Evolutionary conservation across 495 filamentous ascomycete species (phyloP).

Genomic region (Usnea hakonensis): DNA sequence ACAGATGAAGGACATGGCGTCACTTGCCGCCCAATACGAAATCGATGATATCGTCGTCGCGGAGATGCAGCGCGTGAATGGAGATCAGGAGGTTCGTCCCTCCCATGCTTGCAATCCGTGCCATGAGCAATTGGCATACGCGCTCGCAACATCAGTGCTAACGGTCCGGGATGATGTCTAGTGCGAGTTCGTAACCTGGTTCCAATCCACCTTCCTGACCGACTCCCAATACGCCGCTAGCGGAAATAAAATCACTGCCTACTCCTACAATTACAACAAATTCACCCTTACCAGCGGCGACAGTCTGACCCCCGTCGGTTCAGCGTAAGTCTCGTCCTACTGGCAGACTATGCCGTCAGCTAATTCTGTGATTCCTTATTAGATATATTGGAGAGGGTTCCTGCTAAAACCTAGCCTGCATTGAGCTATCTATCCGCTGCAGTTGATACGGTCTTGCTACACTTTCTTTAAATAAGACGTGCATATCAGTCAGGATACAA

Average conservation of each 20-base stretch:
- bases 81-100: background rate
- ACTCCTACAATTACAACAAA: background rate
- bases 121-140: background rate
- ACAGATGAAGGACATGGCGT: background rate
- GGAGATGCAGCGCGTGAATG: slow-evolving; percentile 1
- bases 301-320: background rate
- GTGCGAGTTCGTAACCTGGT: background rate
- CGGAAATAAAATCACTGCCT: background rate
- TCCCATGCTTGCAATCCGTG: background rate
- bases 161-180: background rate
- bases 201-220: background rate
- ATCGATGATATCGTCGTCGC: background rate
- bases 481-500: too few relatives aligned
- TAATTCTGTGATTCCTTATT: too few relatives aligned
- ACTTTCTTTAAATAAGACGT: too few relatives aligned
- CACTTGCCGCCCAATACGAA: background rate
- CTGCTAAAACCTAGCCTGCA: too few relatives aligned
- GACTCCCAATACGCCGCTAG: background rate
- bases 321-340: background rate
- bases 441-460: too few relatives aligned
- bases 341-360: too few relatives aligned
- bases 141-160: background rate
- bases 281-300: background rate
- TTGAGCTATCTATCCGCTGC: too few relatives aligned
- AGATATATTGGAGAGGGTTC: too few relatives aligned